Conservation (phyloP, 305 asterid genomes). For the Fraxinus sp. region DNA sequence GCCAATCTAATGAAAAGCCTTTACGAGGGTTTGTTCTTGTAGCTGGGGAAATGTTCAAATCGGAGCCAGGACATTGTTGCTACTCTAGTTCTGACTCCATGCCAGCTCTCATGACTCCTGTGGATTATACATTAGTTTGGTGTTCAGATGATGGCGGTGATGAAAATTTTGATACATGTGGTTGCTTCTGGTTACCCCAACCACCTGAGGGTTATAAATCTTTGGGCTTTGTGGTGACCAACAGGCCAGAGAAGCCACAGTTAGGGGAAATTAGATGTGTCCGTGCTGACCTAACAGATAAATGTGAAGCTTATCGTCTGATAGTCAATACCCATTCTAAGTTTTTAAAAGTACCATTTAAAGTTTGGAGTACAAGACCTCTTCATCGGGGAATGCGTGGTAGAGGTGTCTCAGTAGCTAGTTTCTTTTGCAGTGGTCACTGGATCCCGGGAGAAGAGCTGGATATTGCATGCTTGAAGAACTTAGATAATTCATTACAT, state of each 20-base stretch:
- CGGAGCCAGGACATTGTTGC: constrained; percentile 23
- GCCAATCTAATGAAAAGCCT: constrained; percentile 67
- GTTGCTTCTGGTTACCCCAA: constrained; percentile 78
- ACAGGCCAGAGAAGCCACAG: constrained; percentile 57
- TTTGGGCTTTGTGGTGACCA: constrained; percentile 69
- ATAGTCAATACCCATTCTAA: constrained; percentile 43
- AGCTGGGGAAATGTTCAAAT: constrained; percentile 46
- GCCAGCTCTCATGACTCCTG: constrained; percentile 61
- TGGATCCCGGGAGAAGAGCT: constrained; percentile 44
- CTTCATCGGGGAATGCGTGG: constrained; percentile 58
- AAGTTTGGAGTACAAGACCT: constrained; percentile 61
- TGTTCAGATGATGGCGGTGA: constrained; percentile 54
- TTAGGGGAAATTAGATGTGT: constrained; percentile 66
- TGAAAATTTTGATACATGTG: constrained; percentile 44
- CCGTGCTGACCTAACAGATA: constrained; percentile 68
- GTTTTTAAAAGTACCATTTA: constrained; percentile 42
- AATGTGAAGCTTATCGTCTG: constrained; percentile 46
- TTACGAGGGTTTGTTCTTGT: constrained; percentile 73
- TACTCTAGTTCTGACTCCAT: constrained; percentile 16
- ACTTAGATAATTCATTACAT: constrained; percentile 41
- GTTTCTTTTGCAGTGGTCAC: constrained; percentile 57
- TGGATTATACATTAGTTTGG: constrained; percentile 73
- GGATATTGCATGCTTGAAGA: constrained; percentile 65
- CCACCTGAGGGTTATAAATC: constrained; percentile 74
- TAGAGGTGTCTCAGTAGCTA: constrained; percentile 68